Evolutionary conservation across 257 asterid species (phyloP).

Genomic region (Asclepias syriaca): DNA sequence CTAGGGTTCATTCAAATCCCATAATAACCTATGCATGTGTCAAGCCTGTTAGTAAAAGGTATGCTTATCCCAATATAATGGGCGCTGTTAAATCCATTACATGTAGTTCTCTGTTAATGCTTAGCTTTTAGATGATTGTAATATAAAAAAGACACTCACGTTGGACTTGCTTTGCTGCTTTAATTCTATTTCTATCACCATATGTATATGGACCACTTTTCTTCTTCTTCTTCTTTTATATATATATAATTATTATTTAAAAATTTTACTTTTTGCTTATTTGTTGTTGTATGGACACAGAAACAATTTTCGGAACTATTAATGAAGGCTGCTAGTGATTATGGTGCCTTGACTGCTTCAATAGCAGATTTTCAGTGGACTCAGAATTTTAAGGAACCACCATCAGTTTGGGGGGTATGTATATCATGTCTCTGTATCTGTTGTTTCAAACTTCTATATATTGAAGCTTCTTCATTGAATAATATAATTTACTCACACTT

Average conservation of each 20-base stretch:
- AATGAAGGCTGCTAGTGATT: conserved; percentile 97
- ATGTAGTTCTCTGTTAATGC: background rate
- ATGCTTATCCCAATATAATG: background rate
- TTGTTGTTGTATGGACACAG: conserved; percentile 32
- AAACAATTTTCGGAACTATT: conserved; percentile 95
- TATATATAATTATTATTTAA: no score
- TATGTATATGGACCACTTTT: background rate
- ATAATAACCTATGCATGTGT: background rate
- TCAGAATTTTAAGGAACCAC: conserved; percentile 94
- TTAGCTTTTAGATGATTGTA: background rate
- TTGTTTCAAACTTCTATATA: background rate
- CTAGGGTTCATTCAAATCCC: background rate
- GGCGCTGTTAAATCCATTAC: background rate
- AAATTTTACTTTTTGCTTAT: conserved; percentile 8
- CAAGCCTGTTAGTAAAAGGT: background rate
- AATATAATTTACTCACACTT: background rate
- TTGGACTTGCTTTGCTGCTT: background rate
- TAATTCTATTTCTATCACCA: background rate
- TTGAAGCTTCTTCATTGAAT: background rate
- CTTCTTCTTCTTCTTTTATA: no score
- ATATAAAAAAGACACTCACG: background rate
- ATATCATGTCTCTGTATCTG: background rate
- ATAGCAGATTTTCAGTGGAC: conserved; percentile 94
- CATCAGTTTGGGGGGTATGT: conserved; percentile 95
- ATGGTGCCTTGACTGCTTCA: conserved; percentile 91